Conservation (phyloP, 768 basidiomycete species). For the Crepidotus variabilis region DNA sequence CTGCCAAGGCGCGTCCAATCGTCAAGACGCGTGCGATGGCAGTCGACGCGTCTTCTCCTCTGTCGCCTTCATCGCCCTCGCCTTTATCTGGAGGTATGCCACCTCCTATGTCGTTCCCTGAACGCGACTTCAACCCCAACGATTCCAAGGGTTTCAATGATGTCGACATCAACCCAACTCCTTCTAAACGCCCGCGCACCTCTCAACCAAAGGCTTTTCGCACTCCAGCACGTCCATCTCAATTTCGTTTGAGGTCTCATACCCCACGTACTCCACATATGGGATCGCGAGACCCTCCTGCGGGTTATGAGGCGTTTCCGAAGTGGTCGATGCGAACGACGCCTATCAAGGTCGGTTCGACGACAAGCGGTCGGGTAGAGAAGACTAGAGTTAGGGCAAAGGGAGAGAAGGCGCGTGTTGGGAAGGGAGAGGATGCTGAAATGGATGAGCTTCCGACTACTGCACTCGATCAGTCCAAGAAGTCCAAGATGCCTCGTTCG, state of each 20-base stretch:
- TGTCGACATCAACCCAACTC: neutral
- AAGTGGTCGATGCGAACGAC: neutral
- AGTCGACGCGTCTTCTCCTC: neutral
- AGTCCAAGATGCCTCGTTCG: too few species aligned
- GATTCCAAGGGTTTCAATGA: neutral
- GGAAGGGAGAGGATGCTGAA: neutral
- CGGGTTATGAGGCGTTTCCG: neutral
- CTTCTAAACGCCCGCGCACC: neutral
- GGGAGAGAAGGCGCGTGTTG: neutral
- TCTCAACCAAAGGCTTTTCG: too few species aligned
- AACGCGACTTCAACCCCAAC: neutral
- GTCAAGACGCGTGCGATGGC: neutral
- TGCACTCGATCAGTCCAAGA: too few species aligned
- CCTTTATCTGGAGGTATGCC: neutral
- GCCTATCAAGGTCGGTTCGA: neutral
- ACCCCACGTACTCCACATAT: neutral
- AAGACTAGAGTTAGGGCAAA: neutral
- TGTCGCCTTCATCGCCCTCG: neutral
- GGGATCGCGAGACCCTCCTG: neutral
- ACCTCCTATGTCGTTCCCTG: neutral
- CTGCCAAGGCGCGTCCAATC: neutral
- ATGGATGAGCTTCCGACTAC: neutral
- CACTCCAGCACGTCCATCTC: neutral
- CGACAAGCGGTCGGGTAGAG: neutral
- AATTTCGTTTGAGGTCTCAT: neutral